Base-by-base conservation (phyloP, 176 grass and related monocot species). In the Dendrocalamus sinicus region DNA sequence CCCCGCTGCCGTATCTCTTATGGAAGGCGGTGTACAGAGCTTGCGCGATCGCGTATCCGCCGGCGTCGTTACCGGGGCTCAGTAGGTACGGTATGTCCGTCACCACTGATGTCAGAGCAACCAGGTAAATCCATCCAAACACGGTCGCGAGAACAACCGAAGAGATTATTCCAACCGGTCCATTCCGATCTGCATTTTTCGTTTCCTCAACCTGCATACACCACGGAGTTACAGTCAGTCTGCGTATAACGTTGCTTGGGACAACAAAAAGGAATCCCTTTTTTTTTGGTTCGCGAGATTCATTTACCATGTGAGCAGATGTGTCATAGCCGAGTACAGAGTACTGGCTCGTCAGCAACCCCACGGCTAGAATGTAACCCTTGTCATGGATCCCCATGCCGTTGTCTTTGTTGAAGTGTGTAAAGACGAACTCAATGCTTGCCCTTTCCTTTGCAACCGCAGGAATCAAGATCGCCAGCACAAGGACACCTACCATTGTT, bases 381-480 rank as follows among this genome's bases (percentile, higher is more conserved):
- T 35, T 35, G 32, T 35, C 32, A 35, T 35, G 32, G 32, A 35
- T 35, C 32, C 32, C 32, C 32, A 35, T 35, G 24, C 26, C 73
- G 51, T 98, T 95, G 13, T 95, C 88, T 12, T 81, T 91, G 89
- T 98, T 98, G 65, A 98, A 93, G 73, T 95, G 89, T 39, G 93
- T 90, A 85, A 98, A 98, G 3, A 95, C 93, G 63, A 93, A 98
- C 69, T 4, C 32, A 35, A 35, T 35, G 32, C 32, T 35, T 35
- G 32, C 32, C 32, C 32, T 35, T 35, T 35, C 32, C 32, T 35
- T 35, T 35, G 32, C 32, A 35, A 35, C 32, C 32, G 32, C 32
- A 35, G 32, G 32, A 35, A 35, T 35, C 32, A 35, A 35, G 32
- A 35, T 35, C 3, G 32, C 32, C 32, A 35, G 32, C 32, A 35